Base-by-base conservation (phyloP, 1,284 basidiomycete genomes). In the Fomes fomentarius region DNA sequence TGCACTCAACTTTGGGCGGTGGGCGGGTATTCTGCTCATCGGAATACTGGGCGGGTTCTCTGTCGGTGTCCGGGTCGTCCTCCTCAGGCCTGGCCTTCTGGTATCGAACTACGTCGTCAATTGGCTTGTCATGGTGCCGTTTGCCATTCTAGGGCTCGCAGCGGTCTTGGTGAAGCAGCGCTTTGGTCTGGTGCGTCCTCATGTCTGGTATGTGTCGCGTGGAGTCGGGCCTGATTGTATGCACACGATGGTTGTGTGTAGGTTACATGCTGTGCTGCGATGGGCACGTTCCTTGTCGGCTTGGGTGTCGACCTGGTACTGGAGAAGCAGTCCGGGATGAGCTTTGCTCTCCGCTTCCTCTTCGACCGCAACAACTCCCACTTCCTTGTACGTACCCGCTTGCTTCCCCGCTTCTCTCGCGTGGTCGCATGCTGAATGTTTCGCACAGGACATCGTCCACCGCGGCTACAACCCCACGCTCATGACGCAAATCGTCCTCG, bases 291-390 rank as follows among this genome's bases (percentile, higher is more conserved):
- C 66, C 68, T 88, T 25, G 68, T 73, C 11, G 76, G 65, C 28
- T 74, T 88, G 3, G 84, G 77, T 17, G 61, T 82, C 7, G 85
- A 88, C 66, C 73, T 87, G 8, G 64, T 78, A 40, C 52, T 85
- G 41, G 77, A 85, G 54, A 73, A 76, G 61, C 85, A 88, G 63
- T 67, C 71, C 6, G 86, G 85, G 3, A 77, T 86, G 76, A 84
- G 85, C 61, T 71, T 77, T 19, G 85, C 85, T 0, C 72, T 88
- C 26, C 78, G 85, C 15, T 81, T 76, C 62, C 74, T 88, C 12
- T 79, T 86, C 57, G 86, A 88, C 63, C 74, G 81, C 44, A 88
- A 88, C 61, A 63, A 71, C 10, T 74, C 77, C 25, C 85, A 88
- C 69, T 66, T 75, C 49, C 71, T 77, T 52, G 85, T 87, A 60